phyloP scores from a whole-genome alignment of 805 yeast genomes.

The Suhomyces sp. region DNA sequence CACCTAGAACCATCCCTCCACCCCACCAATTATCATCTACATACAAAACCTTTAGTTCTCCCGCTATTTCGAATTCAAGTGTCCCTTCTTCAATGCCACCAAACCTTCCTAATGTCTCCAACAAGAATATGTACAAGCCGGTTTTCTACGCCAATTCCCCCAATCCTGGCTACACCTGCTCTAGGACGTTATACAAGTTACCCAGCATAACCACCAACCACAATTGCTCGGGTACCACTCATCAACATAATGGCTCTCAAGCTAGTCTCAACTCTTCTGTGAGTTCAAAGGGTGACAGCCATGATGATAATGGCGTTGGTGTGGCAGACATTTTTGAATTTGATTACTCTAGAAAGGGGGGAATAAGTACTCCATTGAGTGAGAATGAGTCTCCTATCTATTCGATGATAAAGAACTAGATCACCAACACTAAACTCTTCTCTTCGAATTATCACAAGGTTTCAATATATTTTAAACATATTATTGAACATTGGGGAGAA shows the following conservation, averaged over 20 bases:
- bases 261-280: constrained; percentile 26
- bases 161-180: constrained; percentile 5
- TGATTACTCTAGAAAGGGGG: constrained; percentile 21
- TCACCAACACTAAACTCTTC: no score
- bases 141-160: constrained; percentile 7
- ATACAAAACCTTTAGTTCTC: constrained; percentile 8
- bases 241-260: constrained; percentile 25
- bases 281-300: constrained; percentile 12
- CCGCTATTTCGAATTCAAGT: constrained; percentile 1
- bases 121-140: constrained; percentile 11
- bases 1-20: constrained; percentile 11
- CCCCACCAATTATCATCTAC: constrained; percentile 12
- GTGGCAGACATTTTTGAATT: constrained; percentile 22
- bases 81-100: constrained; percentile 6
- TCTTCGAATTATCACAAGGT: no score
- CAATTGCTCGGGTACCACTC: constrained; percentile 10
- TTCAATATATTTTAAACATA: no score
- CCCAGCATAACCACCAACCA: constrained; percentile 11
- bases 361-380: constrained; percentile 33
- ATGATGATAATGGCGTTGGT: constrained; percentile 9
- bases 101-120: constrained; percentile 2
- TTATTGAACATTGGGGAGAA: no score
- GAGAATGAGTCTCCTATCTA: constrained; percentile 25
- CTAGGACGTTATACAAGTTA: constrained; percentile 6
- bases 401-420: constrained; percentile 5